These are phyloP conservation scores for Paraconiothyrium brasiliense DNA, from an alignment of 2,329 filamentous ascomycete genomes.

Conservation along the genomic window DNA sequence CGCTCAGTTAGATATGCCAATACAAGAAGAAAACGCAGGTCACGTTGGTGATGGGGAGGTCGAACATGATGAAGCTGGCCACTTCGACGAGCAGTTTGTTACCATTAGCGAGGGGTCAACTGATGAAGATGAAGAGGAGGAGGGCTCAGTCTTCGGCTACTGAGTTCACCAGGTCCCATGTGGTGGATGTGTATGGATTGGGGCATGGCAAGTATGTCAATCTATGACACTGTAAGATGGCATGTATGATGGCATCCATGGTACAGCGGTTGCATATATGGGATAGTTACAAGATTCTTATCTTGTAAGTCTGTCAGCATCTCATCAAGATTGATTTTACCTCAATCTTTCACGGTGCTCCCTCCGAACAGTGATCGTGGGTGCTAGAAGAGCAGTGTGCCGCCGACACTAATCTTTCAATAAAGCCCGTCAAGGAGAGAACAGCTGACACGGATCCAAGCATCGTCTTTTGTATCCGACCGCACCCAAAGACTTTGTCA, in stretches of 20 bases:
- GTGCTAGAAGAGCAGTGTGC: not conserved
- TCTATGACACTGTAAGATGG: not conserved
- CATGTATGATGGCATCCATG: not conserved
- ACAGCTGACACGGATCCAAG: not conserved
- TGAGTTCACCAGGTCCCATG: constrained; percentile 18
- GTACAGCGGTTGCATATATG: not conserved
- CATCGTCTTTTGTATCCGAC: too few species aligned
- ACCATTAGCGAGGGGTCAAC: constrained; percentile 21
- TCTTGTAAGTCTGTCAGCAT: not conserved
- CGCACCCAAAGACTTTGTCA: too few species aligned
- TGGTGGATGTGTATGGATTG: not conserved
- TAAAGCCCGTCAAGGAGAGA: not conserved
- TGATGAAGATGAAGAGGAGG: constrained; percentile 22
- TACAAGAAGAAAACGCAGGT: constrained; percentile 8
- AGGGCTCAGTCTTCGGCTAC: constrained; percentile 34
- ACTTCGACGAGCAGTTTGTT: constrained; percentile 40
- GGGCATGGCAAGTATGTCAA: not conserved
- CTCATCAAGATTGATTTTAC: not conserved
- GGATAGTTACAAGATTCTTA: not conserved
- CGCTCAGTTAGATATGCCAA: constrained; percentile 25
- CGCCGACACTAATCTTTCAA: not conserved
- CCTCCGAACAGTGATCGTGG: not conserved
- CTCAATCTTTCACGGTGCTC: not conserved
- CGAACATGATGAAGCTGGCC: constrained; percentile 21
- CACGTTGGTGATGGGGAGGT: constrained; percentile 10